Evolutionary conservation across 2,329 filamentous ascomycete genomes (phyloP).

Genomic region (Fusarium setosum): DNA sequence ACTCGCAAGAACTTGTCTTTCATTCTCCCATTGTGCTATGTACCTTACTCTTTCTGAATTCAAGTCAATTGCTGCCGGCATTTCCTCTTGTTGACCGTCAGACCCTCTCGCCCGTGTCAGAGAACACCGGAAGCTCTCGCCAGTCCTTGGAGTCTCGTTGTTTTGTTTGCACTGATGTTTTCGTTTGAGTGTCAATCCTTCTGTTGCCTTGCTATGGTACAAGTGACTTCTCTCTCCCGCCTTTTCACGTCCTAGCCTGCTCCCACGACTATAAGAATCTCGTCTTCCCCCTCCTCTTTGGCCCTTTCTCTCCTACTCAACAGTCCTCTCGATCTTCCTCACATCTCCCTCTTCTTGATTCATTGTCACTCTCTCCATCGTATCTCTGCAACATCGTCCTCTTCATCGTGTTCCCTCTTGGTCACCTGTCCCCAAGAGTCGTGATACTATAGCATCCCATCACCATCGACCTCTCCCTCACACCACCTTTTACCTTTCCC

Average conservation of each 20-base stretch:
- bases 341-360: not conserved
- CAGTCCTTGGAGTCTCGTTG: not conserved
- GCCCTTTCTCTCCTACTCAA: constrained; percentile 18
- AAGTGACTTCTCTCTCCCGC: constrained; percentile 12
- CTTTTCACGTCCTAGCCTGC: not conserved
- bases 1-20: not conserved
- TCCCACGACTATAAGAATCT: constrained; percentile 41
- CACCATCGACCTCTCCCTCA: not conserved
- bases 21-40: too few species aligned
- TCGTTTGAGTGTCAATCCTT: too few species aligned
- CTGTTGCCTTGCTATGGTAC: constrained; percentile 16
- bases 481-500: not conserved
- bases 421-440: not conserved
- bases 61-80: not conserved
- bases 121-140: not conserved
- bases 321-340: constrained; percentile 2
- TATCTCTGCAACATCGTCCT: not conserved
- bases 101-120: not conserved
- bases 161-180: too few species aligned
- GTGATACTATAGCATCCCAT: not conserved
- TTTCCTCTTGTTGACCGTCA: not conserved
- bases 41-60: not conserved
- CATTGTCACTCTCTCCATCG: not conserved
- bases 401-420: not conserved
- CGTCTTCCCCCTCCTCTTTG: constrained; percentile 17